phyloP scores from a whole-genome alignment of 257 asterid species.

The Jasminum sambac region DNA sequence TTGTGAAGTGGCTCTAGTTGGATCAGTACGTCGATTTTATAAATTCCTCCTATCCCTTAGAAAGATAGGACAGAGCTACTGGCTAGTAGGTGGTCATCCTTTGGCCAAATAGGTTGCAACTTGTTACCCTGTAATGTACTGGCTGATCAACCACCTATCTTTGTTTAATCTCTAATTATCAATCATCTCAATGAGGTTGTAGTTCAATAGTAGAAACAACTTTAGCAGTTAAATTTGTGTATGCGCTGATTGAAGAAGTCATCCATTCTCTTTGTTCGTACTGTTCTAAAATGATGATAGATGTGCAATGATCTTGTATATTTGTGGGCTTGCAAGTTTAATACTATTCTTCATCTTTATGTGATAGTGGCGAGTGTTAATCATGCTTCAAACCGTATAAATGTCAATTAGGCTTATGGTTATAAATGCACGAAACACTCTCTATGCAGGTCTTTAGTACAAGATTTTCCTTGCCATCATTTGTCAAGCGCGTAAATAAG shows the following conservation, averaged over 20 bases:
- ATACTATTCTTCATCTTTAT: background rate
- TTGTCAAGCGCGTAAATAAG: conserved; percentile 27
- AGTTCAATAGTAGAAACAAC: background rate
- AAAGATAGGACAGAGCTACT: background rate
- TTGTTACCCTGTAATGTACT: background rate
- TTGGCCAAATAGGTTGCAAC: background rate
- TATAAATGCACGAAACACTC: background rate
- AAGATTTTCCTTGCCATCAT: conserved; percentile 30
- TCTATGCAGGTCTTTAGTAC: conserved; percentile 33
- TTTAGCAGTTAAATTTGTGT: background rate
- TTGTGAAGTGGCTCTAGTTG: background rate
- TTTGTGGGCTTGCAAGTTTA: background rate
- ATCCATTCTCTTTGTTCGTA: background rate
- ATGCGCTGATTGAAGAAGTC: background rate
- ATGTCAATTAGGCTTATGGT: background rate
- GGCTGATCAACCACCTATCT: background rate
- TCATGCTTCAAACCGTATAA: background rate
- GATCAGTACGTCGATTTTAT: background rate
- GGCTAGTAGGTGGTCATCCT: background rate
- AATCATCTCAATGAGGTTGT: background rate
- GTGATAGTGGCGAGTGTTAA: background rate
- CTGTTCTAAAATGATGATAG: background rate
- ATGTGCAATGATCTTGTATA: background rate
- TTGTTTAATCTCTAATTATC: background rate
- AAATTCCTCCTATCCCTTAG: background rate